Base-by-base conservation (phyloP, 2,329 filamentous ascomycete genomes). In the Apiospora pterosperma region DNA sequence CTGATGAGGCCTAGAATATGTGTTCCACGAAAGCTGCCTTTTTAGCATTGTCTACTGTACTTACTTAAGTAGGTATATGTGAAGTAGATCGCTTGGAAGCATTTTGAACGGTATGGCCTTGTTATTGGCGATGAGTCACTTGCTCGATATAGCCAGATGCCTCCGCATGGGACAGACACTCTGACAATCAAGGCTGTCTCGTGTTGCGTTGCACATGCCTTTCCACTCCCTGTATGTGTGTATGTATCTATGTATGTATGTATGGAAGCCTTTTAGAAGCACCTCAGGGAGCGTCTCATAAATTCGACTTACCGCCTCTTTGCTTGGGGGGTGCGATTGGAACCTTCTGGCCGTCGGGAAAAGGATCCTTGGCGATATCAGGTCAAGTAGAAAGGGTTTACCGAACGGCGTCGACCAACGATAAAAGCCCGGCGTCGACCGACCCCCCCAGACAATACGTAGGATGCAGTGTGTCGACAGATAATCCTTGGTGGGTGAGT, bases 231-330 rank as follows among this genome's bases (percentile, higher is more conserved):
- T 55, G 48, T 55, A 19, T n/a, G 48, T 34, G 16, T 34, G 48
- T 19, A n/a, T 16, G 48, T 34, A 34, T n/a, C n/a, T n/a, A n/a
- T n/a, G n/a, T n/a, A n/a, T n/a, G 58, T 14, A 36, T 60, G 58
- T 39, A 60, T 60, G 58, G 58, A 60, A 60, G 36, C 34, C 34
- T 38, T 60, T 60, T 60, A 60, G 58, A 60, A 60, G 58, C 58
- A 60, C 58, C 58, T 60, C 58, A 39, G 58, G 58, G 58, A 60
- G 58, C 58, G 58, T 60, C 58, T 60, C 10, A 55, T 34, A 19
- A 55, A 55, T 55, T 10, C 48, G 48, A 19, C 60, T 62, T 62
- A 44, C 60, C 60, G 60, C 60, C 60, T 62, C 60, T 62, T 62
- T 21, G 38, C 38, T n/a, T 23, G 10, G 25, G 25, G 36, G 59